These are phyloP conservation scores for Monosporozyma servazzii DNA, from an alignment of 805 yeast genomes.

Conservation along the genomic window DNA sequence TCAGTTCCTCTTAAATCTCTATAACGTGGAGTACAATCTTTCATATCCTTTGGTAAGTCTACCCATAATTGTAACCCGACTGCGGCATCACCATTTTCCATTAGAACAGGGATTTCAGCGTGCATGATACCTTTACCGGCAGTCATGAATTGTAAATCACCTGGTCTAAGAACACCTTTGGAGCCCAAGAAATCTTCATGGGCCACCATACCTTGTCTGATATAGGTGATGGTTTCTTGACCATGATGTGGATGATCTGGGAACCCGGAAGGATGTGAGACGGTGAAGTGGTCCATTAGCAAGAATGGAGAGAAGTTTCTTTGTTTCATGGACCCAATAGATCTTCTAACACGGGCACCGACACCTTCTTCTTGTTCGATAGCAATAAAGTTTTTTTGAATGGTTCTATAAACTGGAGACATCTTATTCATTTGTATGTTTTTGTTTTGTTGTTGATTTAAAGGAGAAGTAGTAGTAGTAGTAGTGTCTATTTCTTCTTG, in stretches of 20 bases:
- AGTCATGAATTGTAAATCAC: constrained; percentile 89
- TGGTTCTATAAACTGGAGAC: constrained; percentile 31
- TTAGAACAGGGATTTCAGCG: constrained; percentile 71
- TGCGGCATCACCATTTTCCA: constrained; percentile 39
- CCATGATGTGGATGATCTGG: constrained; percentile 83
- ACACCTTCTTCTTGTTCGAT: constrained; percentile 74
- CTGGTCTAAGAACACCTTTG: constrained; percentile 66
- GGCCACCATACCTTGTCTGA: constrained; percentile 57
- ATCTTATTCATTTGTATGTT: constrained; percentile 1
- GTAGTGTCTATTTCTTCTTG: neutral
- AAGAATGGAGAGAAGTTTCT: constrained; percentile 76
- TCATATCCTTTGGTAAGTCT: constrained; percentile 59
- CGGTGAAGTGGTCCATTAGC: constrained; percentile 70
- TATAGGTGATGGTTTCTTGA: constrained; percentile 68
- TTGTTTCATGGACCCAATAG: constrained; percentile 60
- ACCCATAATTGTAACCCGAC: constrained; percentile 85
- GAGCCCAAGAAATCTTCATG: constrained; percentile 85
- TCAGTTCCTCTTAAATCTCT: constrained; percentile 64
- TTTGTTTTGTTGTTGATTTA: neutral
- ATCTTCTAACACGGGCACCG: constrained; percentile 79
- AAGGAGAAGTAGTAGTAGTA: neutral
- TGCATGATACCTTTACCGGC: constrained; percentile 86
- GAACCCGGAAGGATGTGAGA: constrained; percentile 59
- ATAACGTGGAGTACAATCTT: constrained; percentile 62
- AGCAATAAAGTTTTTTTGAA: constrained; percentile 46